phyloP scores from a whole-genome alignment of 129 eudicot genomes.

The Flaveria robusta region DNA sequence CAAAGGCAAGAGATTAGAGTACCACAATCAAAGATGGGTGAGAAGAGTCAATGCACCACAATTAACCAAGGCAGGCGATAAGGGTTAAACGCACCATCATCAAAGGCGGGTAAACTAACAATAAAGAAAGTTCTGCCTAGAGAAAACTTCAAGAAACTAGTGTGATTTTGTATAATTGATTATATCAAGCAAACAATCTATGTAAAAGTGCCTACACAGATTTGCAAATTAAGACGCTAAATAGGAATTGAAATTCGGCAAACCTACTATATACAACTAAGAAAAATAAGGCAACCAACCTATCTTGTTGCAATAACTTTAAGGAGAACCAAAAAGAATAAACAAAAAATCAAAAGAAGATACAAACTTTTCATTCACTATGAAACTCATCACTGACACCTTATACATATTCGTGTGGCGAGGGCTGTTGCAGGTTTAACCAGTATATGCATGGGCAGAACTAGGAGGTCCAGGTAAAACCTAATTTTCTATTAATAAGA shows the following conservation, averaged over 20 bases:
- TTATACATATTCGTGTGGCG: neutral
- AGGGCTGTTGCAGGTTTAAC: neutral
- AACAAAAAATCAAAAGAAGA: neutral
- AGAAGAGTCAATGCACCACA: slow-evolving; percentile 1
- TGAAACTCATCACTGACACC: neutral
- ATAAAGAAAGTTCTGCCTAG: neutral
- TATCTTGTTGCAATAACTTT: no score
- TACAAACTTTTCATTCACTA: neutral
- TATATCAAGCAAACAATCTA: neutral
- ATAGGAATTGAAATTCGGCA: neutral
- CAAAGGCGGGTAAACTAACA: neutral
- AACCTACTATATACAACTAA: neutral
- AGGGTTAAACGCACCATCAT: no score
- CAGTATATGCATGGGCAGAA: neutral
- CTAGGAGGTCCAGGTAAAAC: neutral
- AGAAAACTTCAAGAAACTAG: neutral
- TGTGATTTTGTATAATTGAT: neutral
- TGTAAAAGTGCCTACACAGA: neutral
- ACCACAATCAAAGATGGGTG: no score
- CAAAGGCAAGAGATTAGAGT: neutral
- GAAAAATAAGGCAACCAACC: neutral
- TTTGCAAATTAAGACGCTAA: neutral
- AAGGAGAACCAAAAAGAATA: no score
- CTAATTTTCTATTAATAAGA: neutral
- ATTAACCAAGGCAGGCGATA: no score